Evolutionary conservation across 2,329 filamentous ascomycete species (phyloP).

Genomic region (Sporothrix humicola): DNA sequence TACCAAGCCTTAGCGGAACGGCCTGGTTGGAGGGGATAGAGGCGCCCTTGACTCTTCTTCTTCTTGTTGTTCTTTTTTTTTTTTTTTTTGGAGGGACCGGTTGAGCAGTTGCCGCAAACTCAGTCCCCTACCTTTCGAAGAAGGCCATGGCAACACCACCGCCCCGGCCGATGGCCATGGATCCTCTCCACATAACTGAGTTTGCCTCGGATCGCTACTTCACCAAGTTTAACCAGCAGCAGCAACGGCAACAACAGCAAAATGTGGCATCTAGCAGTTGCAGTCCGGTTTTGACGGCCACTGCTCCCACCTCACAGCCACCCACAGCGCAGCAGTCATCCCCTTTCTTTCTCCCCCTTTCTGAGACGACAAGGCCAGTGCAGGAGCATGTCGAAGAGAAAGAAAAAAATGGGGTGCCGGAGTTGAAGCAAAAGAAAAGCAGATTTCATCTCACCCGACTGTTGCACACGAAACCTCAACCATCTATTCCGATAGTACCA

Average conservation of each 20-base stretch:
- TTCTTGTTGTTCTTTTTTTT: no score
- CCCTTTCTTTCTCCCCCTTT: conserved; percentile 58
- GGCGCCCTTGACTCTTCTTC: neutral
- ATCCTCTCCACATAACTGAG: conserved; percentile 67
- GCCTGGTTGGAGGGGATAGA: conserved; percentile 27
- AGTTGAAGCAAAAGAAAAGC: conserved; percentile 51
- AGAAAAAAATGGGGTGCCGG: conserved; percentile 39
- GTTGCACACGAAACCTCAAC: conserved; percentile 36
- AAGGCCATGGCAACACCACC: conserved; percentile 37
- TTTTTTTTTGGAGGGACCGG: neutral
- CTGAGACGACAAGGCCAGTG: conserved; percentile 46
- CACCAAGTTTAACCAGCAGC: conserved; percentile 63
- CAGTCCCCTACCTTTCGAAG: conserved; percentile 25
- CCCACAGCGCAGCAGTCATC: conserved; percentile 42
- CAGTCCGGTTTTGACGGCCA: conserved; percentile 36
- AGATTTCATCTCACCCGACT: conserved; percentile 36
- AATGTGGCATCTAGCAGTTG: conserved; percentile 13
- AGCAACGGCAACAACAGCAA: conserved; percentile 51
- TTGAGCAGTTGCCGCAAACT: neutral
- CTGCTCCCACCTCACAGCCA: conserved; percentile 38
- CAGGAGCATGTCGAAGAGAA: conserved; percentile 43
- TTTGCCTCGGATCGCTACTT: conserved; percentile 71
- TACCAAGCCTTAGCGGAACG: conserved; percentile 9
- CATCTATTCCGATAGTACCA: neutral
- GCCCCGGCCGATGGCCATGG: conserved; percentile 54